These are phyloP conservation scores for Coccinonectria pachysandricola DNA, from an alignment of 2,329 filamentous ascomycete genomes.

Conservation along the genomic window DNA sequence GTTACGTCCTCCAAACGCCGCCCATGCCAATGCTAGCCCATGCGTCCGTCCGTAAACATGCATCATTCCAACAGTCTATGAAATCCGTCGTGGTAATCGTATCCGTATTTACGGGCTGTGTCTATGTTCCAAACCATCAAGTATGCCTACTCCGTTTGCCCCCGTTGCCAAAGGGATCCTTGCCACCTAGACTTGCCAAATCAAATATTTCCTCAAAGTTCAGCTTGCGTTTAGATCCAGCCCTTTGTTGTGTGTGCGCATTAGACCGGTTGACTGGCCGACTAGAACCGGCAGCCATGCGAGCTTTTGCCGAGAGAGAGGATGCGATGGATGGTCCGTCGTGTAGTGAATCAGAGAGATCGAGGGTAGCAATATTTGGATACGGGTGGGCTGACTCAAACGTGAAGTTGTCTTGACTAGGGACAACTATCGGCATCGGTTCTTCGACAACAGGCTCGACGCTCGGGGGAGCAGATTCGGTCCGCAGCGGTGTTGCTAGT, in stretches of 20 bases:
- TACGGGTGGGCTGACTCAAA: slow-evolving; percentile 57
- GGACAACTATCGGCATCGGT: slow-evolving; percentile 34
- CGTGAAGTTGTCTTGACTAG: slow-evolving; percentile 53
- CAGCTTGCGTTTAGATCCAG: slow-evolving; percentile 63
- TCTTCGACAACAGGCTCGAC: slow-evolving; percentile 18
- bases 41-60: slow-evolving; percentile 25
- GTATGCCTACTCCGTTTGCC: slow-evolving; percentile 42
- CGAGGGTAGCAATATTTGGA: slow-evolving; percentile 50
- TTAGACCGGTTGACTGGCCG: slow-evolving; percentile 18
- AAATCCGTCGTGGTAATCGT: slow-evolving; percentile 13
- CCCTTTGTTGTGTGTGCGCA: slow-evolving; percentile 47
- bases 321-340: slow-evolving; percentile 23
- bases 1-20: slow-evolving; percentile 28
- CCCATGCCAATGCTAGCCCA: slow-evolving; percentile 26
- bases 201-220: slow-evolving; percentile 70
- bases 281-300: slow-evolving; percentile 15
- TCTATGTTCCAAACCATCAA: slow-evolving; percentile 13
- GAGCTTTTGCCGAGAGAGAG: slow-evolving; percentile 19
- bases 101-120: slow-evolving; percentile 5
- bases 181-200: slow-evolving; percentile 47
- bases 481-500: slow-evolving; percentile 12
- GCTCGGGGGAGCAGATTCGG: slow-evolving; percentile 18
- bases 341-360: slow-evolving; percentile 43
- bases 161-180: slow-evolving; percentile 44
- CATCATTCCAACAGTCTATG: slow-evolving; percentile 18